A percentile compares a stretch with the other conserved stretches of the same genome.
Evolutionary conservation across 495 filamentous ascomycete species (phyloP).

Genomic region (Usnea hakonensis): DNA sequence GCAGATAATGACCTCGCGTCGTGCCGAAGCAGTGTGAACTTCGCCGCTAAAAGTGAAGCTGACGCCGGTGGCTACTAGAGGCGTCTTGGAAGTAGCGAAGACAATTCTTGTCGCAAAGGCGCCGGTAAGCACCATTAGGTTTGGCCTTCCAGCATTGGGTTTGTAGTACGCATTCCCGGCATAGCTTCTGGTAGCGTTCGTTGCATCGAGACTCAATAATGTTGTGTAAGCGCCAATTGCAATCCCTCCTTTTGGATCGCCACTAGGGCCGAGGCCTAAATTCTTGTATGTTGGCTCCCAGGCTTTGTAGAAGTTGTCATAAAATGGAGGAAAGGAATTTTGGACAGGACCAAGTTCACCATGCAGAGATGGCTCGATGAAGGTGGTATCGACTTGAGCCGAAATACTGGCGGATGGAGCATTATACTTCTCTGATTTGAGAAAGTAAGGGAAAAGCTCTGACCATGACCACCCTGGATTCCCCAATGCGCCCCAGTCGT

Average conservation of each 20-base stretch:
- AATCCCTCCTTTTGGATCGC: conserved; percentile 34
- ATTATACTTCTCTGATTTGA: conserved; percentile 19
- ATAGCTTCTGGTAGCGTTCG: conserved; percentile 44
- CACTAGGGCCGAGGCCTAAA: conserved; percentile 28
- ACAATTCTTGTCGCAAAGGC: conserved; percentile 40
- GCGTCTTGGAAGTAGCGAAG: conserved; percentile 18
- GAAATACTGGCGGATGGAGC: conserved; percentile 10
- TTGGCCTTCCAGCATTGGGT: conserved; percentile 35
- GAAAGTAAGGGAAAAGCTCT: conserved; percentile 38
- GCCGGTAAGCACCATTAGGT: conserved; percentile 39
- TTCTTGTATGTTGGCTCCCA: conserved; percentile 25
- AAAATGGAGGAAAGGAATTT: conserved; percentile 24
- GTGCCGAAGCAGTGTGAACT: conserved; percentile 24
- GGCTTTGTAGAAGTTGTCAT: conserved; percentile 22
- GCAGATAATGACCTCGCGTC: conserved; percentile 22
- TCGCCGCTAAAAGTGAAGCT: conserved; percentile 30
- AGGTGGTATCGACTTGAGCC: conserved; percentile 17
- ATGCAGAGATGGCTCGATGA: conserved; percentile 16
- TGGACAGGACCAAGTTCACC: conserved; percentile 23
- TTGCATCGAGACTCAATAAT: conserved; percentile 30
- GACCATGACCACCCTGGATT: conserved; percentile 49
- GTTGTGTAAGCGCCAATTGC: conserved; percentile 37
- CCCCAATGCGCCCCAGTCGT: conserved; percentile 46
- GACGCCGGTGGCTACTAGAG: conserved; percentile 24
- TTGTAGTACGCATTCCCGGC: conserved; percentile 42